Base-by-base conservation (phyloP, 805 yeast genomes). In the Sugiyamaella valdiviana region DNA sequence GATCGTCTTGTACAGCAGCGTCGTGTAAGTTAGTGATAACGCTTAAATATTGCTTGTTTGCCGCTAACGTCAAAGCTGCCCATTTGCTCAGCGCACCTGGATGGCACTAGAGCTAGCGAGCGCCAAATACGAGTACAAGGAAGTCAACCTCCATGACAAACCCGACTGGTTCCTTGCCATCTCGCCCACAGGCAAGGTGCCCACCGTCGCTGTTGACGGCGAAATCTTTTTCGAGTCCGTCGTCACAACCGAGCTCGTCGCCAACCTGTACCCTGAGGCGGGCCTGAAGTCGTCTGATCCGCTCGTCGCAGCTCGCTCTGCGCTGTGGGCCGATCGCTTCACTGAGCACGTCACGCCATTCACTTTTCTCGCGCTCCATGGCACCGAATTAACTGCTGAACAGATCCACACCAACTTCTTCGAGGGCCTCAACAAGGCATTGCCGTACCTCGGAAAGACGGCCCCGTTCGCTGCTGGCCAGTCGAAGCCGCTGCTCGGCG, bases 1-100 rank as follows among this genome's bases (percentile, higher is more conserved):
- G n/a, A n/a, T n/a, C n/a, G n/a, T n/a, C n/a, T n/a, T n/a, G n/a
- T n/a, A n/a, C n/a, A n/a, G n/a, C n/a, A n/a, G n/a, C n/a, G n/a
- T n/a, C n/a, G n/a, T n/a, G n/a, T n/a, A n/a, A n/a, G n/a, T n/a
- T n/a, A n/a, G n/a, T n/a, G n/a, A n/a, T n/a, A n/a, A n/a, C n/a
- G n/a, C n/a, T n/a, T n/a, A n/a, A n/a, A n/a, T n/a, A n/a, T n/a
- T n/a, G n/a, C n/a, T n/a, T n/a, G n/a, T n/a, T n/a, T n/a, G n/a
- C n/a, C n/a, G n/a, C n/a, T n/a, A n/a, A n/a, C n/a, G n/a, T n/a
- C n/a, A n/a, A n/a, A 49, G 52, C 19, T 60, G 64, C 44, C 64
- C 64, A 2, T 60, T 61, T 59, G 64, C 64, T 14, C 59, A 58
- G 19, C 56, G 64, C 22, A 56, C 64, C 17, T 60, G 63, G 64